phyloP scores from a whole-genome alignment of 169 alveolate genomes.

The Plasmodium cynomolgi region DNA sequence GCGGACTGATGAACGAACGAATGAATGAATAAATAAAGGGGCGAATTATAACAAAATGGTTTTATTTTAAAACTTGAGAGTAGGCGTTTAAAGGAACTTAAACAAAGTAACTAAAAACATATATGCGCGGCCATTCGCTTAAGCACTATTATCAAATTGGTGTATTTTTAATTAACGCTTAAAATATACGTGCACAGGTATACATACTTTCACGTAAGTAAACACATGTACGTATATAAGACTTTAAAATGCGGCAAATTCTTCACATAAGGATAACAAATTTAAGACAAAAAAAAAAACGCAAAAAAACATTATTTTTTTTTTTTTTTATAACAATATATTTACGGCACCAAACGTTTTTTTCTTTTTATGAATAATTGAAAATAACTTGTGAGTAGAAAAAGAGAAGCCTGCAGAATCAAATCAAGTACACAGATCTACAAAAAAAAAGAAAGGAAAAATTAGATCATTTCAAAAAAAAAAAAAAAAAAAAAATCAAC shows the following conservation, averaged over 20 bases:
- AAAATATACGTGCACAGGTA: not conserved
- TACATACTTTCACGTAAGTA: not conserved
- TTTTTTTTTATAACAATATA: slow-evolving; percentile 17
- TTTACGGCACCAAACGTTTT: slow-evolving; percentile 6
- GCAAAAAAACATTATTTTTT: not conserved
- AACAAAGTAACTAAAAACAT: slow-evolving; percentile 3
- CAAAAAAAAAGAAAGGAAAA: slow-evolving; percentile 15
- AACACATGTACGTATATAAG: not conserved
- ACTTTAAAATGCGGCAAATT: slow-evolving; percentile 9
- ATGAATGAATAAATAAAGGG: slow-evolving; percentile 18
- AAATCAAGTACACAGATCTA: slow-evolving; percentile 9
- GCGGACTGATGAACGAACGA: not conserved
- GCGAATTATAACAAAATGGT: slow-evolving; percentile 24
- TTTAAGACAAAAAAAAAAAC: slow-evolving; percentile 34
- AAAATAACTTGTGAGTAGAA: slow-evolving; percentile 5
- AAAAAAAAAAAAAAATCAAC: not conserved
- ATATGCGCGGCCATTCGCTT: not conserved
- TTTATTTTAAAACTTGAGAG: slow-evolving; percentile 16
- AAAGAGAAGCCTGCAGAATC: slow-evolving; percentile 3
- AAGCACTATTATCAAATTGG: not conserved
- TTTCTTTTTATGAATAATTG: not conserved
- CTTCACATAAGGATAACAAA: not conserved
- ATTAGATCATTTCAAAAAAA: not conserved
- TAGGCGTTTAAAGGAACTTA: slow-evolving; percentile 5
- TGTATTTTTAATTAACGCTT: not conserved